phyloP scores from a whole-genome alignment of 2,329 filamentous ascomycete species.

The Diaporthe sp. region DNA sequence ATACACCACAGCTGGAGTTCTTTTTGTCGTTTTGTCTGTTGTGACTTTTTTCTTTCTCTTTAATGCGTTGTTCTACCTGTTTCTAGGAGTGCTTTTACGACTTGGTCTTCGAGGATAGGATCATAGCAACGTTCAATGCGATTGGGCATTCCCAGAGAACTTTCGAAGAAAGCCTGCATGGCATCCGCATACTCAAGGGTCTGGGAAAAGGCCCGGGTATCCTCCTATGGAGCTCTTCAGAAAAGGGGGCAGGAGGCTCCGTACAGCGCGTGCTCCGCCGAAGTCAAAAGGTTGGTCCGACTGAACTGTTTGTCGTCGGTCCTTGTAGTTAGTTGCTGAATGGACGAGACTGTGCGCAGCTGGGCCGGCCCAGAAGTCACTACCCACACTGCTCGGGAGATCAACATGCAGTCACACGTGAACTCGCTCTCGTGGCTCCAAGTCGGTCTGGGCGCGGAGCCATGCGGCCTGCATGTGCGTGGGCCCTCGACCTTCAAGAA shows the following conservation, averaged over 20 bases:
- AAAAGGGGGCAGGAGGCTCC: not conserved
- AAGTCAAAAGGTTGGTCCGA: not conserved
- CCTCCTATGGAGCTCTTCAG: not conserved
- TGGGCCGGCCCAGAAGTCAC: too few species aligned
- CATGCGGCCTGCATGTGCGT: not conserved
- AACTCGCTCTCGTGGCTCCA: not conserved
- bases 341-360: not conserved
- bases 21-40: conserved; percentile 32
- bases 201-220: not conserved
- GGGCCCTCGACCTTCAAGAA: not conserved
- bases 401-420: too few species aligned
- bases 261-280: not conserved
- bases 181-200: not conserved
- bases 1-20: conserved; percentile 40
- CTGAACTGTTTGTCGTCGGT: not conserved
- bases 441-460: not conserved
- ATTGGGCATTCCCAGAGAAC: conserved; percentile 12
- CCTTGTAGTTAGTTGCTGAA: not conserved
- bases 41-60: conserved; percentile 29
- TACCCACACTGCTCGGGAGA: too few species aligned
- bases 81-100: conserved; percentile 22
- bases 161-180: not conserved
- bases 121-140: conserved; percentile 37
- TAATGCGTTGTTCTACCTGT: conserved; percentile 35
- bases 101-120: conserved; percentile 34